phyloP scores from a whole-genome alignment of 1,139 yeast species.

The Candida sp. region DNA sequence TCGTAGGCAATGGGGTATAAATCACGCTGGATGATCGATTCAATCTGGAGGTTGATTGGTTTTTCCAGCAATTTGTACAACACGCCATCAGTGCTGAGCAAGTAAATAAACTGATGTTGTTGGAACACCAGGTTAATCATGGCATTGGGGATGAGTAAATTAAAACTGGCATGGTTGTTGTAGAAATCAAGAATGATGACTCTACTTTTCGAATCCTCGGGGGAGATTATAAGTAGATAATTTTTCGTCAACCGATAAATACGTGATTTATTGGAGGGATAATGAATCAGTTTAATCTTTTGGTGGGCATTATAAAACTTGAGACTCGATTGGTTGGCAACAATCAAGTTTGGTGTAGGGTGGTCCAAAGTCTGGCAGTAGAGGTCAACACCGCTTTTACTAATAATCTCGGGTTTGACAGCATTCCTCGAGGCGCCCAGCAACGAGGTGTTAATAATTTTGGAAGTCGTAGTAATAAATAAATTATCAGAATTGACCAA shows the following conservation, averaged over 20 bases:
- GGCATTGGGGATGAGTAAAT: slow-evolving; percentile 62
- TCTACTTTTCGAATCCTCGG: slow-evolving; percentile 42
- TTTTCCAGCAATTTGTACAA: slow-evolving; percentile 69
- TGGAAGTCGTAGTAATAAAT: slow-evolving; percentile 68
- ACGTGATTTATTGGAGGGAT: slow-evolving; percentile 58
- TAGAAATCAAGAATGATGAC: slow-evolving; percentile 64
- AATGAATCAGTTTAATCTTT: slow-evolving; percentile 53
- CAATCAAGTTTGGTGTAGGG: slow-evolving; percentile 40
- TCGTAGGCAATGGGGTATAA: slow-evolving; percentile 71
- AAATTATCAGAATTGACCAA: slow-evolving; percentile 48
- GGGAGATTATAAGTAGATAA: slow-evolving; percentile 57
- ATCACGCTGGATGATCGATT: slow-evolving; percentile 66
- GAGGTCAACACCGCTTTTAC: slow-evolving; percentile 67
- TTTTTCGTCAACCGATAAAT: slow-evolving; percentile 42
- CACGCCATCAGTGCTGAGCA: slow-evolving; percentile 74
- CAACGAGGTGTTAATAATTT: slow-evolving; percentile 73
- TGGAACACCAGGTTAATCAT: slow-evolving; percentile 52
- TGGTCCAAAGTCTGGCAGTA: slow-evolving; percentile 55
- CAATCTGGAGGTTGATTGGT: slow-evolving; percentile 63
- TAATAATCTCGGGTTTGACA: slow-evolving; percentile 62
- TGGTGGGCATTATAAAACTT: slow-evolving; percentile 54
- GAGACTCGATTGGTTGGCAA: slow-evolving; percentile 51
- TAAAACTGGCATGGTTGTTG: slow-evolving; percentile 70
- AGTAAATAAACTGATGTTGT: slow-evolving; percentile 53
- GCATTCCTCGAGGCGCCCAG: slow-evolving; percentile 72